Base-by-base conservation (phyloP, 345 rosid species). In the Geranium brycei region DNA sequence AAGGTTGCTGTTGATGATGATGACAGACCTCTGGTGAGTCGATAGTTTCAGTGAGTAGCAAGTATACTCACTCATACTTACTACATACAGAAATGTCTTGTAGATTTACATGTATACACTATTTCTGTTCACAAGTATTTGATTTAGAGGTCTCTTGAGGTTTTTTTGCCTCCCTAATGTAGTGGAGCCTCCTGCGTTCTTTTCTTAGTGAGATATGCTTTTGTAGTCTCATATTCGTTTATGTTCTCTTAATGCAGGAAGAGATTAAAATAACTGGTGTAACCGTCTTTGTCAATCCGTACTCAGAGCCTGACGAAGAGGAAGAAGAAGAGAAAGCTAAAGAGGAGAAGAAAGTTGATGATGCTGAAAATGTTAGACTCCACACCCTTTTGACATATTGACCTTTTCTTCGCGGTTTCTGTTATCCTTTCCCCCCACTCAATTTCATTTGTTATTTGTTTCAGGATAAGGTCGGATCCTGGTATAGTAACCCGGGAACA, bases 401-500 rank as follows among this genome's bases (percentile, higher is more conserved):
- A 7, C 12, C 28, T 31, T 5, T 59, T 59, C 31, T 10, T 4
- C 19, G 2, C 31, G 6, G 31, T 59, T 1, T 7, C 19, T 18
- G 1, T 59, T 19, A 31, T 59, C 31, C 35, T 65, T 57, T 17
- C 4, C 31, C 30, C 62, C 2, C 15, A 59, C 28, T 38, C 4
- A 60, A 23, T 60, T 60, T 62, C 41, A 18, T 62, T 68, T 61
- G 55, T 60, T 65, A 70, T 16, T 31, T 51, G 5, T 64, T 76
- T 74, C 79, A 88, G 97, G 96, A 85, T 16, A 88, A 83, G 72
- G 61, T 88, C 32, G 97, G 96, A 15, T 85, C 96, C 32, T 91
- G 97, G 91, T 91, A 82, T 77, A 91, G 96, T 76, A 87, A 91
- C 76, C 96, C 96, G 4, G 95, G 79, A 15, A 81, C 88, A 23